Evolutionary conservation across 1,284 basidiomycete genomes (phyloP).

Genomic region (Cystobasidium slooffiae): DNA sequence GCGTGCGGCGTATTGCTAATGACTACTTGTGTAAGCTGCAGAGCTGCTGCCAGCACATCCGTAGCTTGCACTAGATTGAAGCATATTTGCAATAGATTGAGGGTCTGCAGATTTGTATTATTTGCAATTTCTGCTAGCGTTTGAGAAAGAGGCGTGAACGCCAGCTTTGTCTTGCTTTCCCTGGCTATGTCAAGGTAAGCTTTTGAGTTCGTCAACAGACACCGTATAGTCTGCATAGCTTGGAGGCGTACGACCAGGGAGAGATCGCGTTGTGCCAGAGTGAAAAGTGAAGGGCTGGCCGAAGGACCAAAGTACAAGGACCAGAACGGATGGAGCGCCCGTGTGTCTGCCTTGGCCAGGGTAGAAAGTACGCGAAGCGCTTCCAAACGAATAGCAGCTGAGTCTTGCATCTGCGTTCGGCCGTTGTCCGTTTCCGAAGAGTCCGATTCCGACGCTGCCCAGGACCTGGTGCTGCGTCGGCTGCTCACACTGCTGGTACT

Average conservation of each 20-base stretch:
- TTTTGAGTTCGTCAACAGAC: slow-evolving; percentile 4
- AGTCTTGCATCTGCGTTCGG: background rate
- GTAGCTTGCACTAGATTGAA: background rate
- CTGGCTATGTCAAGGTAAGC: slow-evolving; percentile 20
- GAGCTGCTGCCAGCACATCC: background rate
- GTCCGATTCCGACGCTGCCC: background rate
- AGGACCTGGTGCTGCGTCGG: background rate
- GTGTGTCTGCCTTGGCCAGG: slow-evolving; percentile 10
- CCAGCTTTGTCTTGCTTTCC: slow-evolving; percentile 1
- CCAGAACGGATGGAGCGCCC: slow-evolving; percentile 15
- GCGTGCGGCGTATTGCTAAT: slow-evolving; percentile 7
- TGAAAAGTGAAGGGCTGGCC: background rate
- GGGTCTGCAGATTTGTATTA: background rate
- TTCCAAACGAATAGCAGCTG: slow-evolving; percentile 4
- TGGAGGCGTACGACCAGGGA: slow-evolving; percentile 10
- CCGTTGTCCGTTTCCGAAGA: background rate
- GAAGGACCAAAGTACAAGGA: background rate
- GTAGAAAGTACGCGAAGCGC: background rate
- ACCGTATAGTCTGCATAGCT: background rate
- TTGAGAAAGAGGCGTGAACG: slow-evolving; percentile 23
- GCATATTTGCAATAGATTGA: background rate
- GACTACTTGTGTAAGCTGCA: slow-evolving; percentile 13
- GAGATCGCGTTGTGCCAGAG: slow-evolving; percentile 12
- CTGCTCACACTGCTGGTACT: slow-evolving; percentile 14
- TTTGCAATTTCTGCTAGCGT: slow-evolving; percentile 20